phyloP scores from a whole-genome alignment of 225 moss, liverwort and hornwort genomes.

The Lunularia cruciata region DNA sequence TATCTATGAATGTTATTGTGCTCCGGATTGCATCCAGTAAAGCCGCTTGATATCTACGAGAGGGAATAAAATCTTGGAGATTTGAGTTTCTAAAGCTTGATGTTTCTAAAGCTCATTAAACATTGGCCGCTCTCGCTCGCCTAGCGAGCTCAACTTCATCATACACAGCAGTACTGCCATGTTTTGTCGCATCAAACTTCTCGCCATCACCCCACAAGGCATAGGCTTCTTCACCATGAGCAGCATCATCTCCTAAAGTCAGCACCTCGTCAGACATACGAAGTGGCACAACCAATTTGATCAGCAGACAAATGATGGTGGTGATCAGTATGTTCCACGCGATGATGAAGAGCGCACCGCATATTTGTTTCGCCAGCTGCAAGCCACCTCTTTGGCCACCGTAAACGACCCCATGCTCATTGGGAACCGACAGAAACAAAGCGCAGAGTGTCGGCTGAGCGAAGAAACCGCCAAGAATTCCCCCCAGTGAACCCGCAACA shows the following conservation, averaged over 20 bases:
- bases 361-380: constrained; percentile 17
- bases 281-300: constrained; percentile 11
- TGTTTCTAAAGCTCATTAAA: too few species aligned
- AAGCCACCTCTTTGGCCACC: background rate
- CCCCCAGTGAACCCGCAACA: constrained; percentile 16
- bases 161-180: too few species aligned
- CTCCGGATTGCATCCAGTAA: too few species aligned
- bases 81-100: too few species aligned
- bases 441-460: constrained; percentile 12
- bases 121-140: too few species aligned
- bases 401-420: constrained; percentile 10
- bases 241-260: constrained; percentile 42
- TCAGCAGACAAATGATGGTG: background rate
- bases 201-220: constrained; percentile 34
- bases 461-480: constrained; percentile 14
- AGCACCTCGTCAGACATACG: constrained; percentile 20
- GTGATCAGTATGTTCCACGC: constrained; percentile 22
- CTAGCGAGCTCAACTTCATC: too few species aligned
- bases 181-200: constrained; percentile 10
- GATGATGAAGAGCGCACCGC: constrained; percentile 14
- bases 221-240: constrained; percentile 49
- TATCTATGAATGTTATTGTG: too few species aligned
- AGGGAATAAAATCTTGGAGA: too few species aligned
- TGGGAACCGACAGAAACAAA: background rate
- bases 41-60: too few species aligned